Evolutionary conservation across 2,329 filamentous ascomycete genomes (phyloP).

Genomic region (Tympanopsis confertula): DNA sequence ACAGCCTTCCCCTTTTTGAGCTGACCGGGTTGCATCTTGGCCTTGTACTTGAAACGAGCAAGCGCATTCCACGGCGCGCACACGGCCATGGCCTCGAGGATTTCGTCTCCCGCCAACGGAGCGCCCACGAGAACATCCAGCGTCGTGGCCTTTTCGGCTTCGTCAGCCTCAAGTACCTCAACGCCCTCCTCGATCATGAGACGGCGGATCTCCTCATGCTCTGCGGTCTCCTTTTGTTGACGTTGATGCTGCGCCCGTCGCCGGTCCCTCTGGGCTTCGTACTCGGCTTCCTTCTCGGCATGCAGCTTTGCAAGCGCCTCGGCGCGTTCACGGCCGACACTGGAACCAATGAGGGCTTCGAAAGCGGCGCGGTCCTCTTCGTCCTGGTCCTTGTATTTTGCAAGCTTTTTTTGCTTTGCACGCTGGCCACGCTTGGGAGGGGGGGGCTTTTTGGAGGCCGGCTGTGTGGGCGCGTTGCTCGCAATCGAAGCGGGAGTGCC

Average conservation of each 20-base stretch:
- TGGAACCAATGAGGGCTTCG: slow-evolving; percentile 75
- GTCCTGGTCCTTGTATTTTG: slow-evolving; percentile 90
- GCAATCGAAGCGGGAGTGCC: slow-evolving; percentile 20
- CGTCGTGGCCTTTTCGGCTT: slow-evolving; percentile 37
- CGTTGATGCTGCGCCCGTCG: slow-evolving; percentile 70
- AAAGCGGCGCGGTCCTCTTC: slow-evolving; percentile 72
- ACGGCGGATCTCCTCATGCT: slow-evolving; percentile 64
- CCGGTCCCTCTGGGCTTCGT: slow-evolving; percentile 60
- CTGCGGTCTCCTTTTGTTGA: slow-evolving; percentile 56
- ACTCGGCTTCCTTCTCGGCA: slow-evolving; percentile 58
- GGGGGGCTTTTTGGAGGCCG: slow-evolving; percentile 28
- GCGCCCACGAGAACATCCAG: slow-evolving; percentile 70
- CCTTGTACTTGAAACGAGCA: slow-evolving; percentile 76
- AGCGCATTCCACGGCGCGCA: slow-evolving; percentile 56
- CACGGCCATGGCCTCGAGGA: slow-evolving; percentile 53
- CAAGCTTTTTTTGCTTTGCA: slow-evolving; percentile 73
- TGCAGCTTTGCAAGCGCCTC: slow-evolving; percentile 60
- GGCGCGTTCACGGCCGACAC: slow-evolving; percentile 51
- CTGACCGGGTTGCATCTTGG: slow-evolving; percentile 80
- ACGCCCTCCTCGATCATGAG: slow-evolving; percentile 47
- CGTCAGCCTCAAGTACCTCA: slow-evolving; percentile 48
- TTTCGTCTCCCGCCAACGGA: slow-evolving; percentile 71
- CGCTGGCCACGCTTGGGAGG: slow-evolving; percentile 59
- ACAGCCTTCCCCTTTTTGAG: slow-evolving; percentile 92
- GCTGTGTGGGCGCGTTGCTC: slow-evolving; percentile 14